A percentile compares a stretch with the other conserved stretches of the same genome.
Evolutionary conservation across 1,284 basidiomycete species (phyloP).

Genomic region (Cryptococcus sp.): DNA sequence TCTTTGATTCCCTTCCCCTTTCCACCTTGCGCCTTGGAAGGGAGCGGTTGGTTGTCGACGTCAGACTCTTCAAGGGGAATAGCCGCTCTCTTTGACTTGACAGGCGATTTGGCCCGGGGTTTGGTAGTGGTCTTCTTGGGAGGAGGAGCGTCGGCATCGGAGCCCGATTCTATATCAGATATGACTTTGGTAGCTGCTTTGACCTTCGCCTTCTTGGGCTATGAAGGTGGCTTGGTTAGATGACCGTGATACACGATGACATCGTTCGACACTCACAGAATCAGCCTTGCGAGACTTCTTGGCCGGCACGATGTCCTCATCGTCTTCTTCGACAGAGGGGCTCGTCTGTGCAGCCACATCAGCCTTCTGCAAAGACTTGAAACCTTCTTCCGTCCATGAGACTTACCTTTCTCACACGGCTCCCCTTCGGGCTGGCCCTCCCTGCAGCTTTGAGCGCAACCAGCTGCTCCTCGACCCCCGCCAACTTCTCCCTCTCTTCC

Average conservation of each 20-base stretch:
- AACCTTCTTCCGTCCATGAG: no score
- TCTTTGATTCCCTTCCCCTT: constrained; percentile 1
- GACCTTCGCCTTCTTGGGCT: constrained; percentile 1
- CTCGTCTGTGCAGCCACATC: constrained; percentile 13
- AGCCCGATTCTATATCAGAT: neutral
- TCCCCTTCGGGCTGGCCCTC: constrained; percentile 9
- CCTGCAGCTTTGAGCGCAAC: constrained; percentile 23
- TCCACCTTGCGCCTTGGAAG: neutral
- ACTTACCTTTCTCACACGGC: constrained; percentile 20
- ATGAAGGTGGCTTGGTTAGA: neutral
- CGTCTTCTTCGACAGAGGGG: constrained; percentile 23
- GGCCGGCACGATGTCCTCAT: constrained; percentile 24
- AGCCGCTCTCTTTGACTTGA: neutral
- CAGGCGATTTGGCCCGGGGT: neutral
- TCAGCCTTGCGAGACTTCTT: constrained; percentile 30
- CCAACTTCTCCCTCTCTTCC: constrained; percentile 25
- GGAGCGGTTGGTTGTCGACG: constrained; percentile 8
- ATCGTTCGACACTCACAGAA: constrained; percentile 3
- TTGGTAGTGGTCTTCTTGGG: neutral
- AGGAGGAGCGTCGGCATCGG: constrained; percentile 3
- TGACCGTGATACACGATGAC: neutral
- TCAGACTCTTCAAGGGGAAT: constrained; percentile 15
- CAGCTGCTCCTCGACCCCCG: constrained; percentile 35
- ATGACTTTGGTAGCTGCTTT: neutral
- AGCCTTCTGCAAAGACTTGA: neutral